Base-by-base conservation (phyloP, 176 grass and related monocot species). In the Cymbopogon citratus region DNA sequence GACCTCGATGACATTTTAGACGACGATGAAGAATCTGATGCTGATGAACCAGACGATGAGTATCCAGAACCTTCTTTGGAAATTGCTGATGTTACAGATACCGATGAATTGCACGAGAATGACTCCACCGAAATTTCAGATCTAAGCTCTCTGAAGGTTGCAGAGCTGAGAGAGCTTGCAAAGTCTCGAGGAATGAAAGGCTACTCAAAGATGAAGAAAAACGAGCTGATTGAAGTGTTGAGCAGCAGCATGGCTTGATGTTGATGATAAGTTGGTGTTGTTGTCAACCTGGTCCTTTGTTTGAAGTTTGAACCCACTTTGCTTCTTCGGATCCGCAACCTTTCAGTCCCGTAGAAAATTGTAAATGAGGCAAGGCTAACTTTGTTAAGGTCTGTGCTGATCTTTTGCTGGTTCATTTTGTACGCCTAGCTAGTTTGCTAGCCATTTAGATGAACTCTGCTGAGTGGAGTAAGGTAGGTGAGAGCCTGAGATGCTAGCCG, bases 151-250 rank as follows among this genome's bases (percentile, higher is more conserved):
- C 76, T 98, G 57, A 95, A 93, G 77, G 45, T 93, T 15, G 63
- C 76, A 14, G 92, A 91, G 72, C 80, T 93, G 27, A 86, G 88
- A 56, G 90, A 91, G 16, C 85, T 93, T 60, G 92, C 85, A 7
- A 95, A 95, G 35, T 91, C 90, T 72, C 75, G 85, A 39, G 95
- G 90, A 51, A 68, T 93, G 38, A 88, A 82, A 68, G 92, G 85
- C 6, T 99, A 95, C 73, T 90, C 89, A 18, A 99, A 99, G 83
- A 84, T 91, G 84, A 93, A 88, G 75, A 95, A 99, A 83, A 84
- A 73, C 26, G 87, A 90, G 5, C 19, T 95, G 62, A 41, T 95
- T 35, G 91, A 91, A 63, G 67, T 86, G 35, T 41, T 99, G 76
- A 90, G 80, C 49, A 8, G 80, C 49, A 11, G 57, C 48, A 21